Percentiles rank a stretch among this genome's conserved stretches.
These are phyloP conservation scores for Penicillium expansum DNA, from an alignment of 2,329 filamentous ascomycete species.

Conservation along the genomic window DNA sequence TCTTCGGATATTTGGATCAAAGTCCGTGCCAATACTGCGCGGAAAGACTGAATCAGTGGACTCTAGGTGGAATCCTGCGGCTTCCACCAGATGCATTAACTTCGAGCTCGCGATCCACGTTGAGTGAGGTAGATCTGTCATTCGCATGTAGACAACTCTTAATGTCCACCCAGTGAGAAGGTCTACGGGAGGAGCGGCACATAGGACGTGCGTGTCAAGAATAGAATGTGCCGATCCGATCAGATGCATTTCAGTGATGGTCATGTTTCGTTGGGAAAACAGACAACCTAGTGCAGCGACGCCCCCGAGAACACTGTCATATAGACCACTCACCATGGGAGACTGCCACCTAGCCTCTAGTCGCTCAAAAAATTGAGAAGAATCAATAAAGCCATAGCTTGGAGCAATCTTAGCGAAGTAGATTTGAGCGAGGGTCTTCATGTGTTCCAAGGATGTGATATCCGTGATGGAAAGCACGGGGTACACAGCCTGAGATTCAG, in stretches of 20 bases:
- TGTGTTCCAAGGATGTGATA: constrained; percentile 47
- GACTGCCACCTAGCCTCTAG: constrained; percentile 24
- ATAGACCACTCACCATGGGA: constrained; percentile 25
- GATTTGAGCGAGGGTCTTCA: constrained; percentile 43
- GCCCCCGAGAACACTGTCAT: constrained; percentile 51
- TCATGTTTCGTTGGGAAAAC: constrained; percentile 47
- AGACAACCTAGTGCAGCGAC: constrained; percentile 53
- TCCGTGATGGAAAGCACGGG: constrained; percentile 40
- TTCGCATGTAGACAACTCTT: constrained; percentile 51
- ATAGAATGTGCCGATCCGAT: constrained; percentile 45
- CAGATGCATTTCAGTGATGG: constrained; percentile 47
- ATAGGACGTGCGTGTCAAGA: constrained; percentile 38
- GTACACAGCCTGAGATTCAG: background rate
- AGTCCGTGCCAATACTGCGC: background rate
- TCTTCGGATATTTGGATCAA: constrained; percentile 37
- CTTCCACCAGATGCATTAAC: constrained; percentile 52
- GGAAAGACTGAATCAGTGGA: constrained; percentile 15
- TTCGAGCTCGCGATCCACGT: constrained; percentile 38
- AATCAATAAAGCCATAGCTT: constrained; percentile 52
- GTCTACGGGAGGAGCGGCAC: constrained; percentile 26
- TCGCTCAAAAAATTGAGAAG: constrained; percentile 18
- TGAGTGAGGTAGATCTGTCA: constrained; percentile 52
- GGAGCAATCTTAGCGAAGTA: constrained; percentile 55
- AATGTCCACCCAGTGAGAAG: constrained; percentile 47
- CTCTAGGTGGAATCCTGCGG: constrained; percentile 38